Base-by-base conservation (phyloP, 306 rosid genomes). In the Pyrus betulifolia region DNA sequence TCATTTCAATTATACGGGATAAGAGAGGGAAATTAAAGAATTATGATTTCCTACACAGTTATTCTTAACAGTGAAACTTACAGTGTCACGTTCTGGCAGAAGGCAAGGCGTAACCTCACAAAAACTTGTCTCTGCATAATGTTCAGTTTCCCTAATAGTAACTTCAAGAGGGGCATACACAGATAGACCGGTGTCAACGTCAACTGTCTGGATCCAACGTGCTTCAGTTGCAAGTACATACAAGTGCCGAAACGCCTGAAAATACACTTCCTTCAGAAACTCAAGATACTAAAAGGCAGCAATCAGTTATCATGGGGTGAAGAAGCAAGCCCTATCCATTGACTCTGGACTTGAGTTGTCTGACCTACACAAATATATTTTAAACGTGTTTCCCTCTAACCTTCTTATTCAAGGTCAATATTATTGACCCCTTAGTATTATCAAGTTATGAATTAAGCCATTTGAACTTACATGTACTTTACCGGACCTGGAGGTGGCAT, bases 141-240 rank as follows among this genome's bases (percentile, higher is more conserved):
- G 90, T 64, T 90, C 96, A 77, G 97, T 92, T 86, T 94, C 98
- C 82, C 75, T 86, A 71, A 88, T 72, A 44, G 97, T 91, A 77
- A 92, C 88, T 79, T 92, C 95, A 78, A 94, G 89, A 73, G 98
- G 98, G 70, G 95, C 91, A 88, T 92, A 92, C 74, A 90, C 98
- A 13, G 98, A 96, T 76, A 94, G 79, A 83, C 98, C 97, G 11
- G 93, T 89, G 87, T 94, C 98, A 63, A 94, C 98, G 79, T 94
- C 98, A 80, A 92, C 96, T 15, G 98, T 94, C 83, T 92, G 97
- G 84, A 94, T 87, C 97, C 98, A 94, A 62, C 98, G 91, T 35
- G 98, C 96, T 89, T 94, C 98, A 0, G 96, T 90, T 75, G 97
- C 97, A 82, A 92, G 98, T 70, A 94, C 93, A 62, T 92, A 94